Evolutionary conservation across 176 grass and related monocot species (phyloP).

Genomic region (Saccharum officinarum): DNA sequence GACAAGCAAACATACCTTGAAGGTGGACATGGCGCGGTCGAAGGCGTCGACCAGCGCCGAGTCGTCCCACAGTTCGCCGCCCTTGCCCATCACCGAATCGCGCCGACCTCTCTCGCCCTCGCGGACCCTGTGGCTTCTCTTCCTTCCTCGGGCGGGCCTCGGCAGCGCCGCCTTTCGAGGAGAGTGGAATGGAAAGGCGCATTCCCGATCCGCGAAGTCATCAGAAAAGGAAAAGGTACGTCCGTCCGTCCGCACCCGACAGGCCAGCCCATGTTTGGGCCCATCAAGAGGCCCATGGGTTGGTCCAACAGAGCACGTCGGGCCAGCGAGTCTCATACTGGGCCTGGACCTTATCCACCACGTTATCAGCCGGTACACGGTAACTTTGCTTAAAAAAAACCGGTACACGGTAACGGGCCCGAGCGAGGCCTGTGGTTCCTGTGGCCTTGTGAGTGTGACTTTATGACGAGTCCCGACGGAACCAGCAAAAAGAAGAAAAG

Average conservation of each 20-base stretch:
- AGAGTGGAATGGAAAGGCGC: not conserved
- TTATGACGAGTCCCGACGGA: not conserved
- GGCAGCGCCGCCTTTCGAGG: not conserved
- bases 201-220: not conserved
- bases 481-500: not conserved
- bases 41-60: constrained; percentile 80
- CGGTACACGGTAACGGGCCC: not conserved
- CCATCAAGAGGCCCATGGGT: not conserved
- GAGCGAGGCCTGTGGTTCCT: not conserved
- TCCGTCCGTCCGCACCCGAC: not conserved
- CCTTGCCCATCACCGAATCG: constrained; percentile 61
- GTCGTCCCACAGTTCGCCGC: constrained; percentile 75
- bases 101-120: not conserved
- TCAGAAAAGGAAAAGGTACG: not conserved
- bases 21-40: constrained; percentile 61
- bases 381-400: not conserved
- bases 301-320: not conserved
- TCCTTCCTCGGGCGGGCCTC: not conserved
- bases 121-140: not conserved
- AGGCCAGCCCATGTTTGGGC: not conserved
- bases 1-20: constrained; percentile 45
- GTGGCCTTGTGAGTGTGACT: not conserved
- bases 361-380: not conserved
- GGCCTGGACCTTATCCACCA: not conserved
- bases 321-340: not conserved